phyloP scores from a whole-genome alignment of 495 filamentous ascomycete species.

The Annulohypoxylon maeteangense region DNA sequence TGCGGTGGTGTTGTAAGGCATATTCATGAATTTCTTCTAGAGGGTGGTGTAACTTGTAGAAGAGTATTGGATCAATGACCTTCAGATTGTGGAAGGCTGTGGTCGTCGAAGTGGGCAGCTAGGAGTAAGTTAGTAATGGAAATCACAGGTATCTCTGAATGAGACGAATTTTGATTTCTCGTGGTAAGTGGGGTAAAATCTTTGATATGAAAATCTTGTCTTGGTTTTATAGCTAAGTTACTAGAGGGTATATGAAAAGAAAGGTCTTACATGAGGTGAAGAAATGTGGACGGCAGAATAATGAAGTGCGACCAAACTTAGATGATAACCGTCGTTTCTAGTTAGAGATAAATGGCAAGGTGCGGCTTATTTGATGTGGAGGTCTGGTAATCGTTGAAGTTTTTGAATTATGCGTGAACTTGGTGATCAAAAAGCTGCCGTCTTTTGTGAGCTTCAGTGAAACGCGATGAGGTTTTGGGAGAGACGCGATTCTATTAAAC shows the following conservation, averaged over 20 bases:
- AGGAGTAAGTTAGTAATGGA: conserved; percentile 1
- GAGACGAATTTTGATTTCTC: not conserved
- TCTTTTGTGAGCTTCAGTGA: not conserved
- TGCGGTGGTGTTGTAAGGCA: conserved; percentile 90
- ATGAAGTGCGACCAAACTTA: not conserved
- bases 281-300: not conserved
- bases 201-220: not conserved
- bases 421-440: not conserved
- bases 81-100: not conserved
- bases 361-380: not conserved
- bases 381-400: not conserved
- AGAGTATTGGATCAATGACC: not conserved
- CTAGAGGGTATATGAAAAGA: not conserved
- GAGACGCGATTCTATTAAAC: conserved; percentile 50
- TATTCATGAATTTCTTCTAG: conserved; percentile 45
- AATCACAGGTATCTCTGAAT: not conserved
- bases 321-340: not conserved
- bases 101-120: not conserved
- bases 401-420: not conserved
- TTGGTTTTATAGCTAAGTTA: not conserved
- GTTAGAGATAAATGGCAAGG: not conserved
- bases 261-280: conserved; percentile 1
- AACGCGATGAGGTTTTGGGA: conserved; percentile 29
- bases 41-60: not conserved
- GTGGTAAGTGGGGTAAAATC: not conserved